Base-by-base conservation (phyloP, 345 rosid genomes). In the Populus nigra region DNA sequence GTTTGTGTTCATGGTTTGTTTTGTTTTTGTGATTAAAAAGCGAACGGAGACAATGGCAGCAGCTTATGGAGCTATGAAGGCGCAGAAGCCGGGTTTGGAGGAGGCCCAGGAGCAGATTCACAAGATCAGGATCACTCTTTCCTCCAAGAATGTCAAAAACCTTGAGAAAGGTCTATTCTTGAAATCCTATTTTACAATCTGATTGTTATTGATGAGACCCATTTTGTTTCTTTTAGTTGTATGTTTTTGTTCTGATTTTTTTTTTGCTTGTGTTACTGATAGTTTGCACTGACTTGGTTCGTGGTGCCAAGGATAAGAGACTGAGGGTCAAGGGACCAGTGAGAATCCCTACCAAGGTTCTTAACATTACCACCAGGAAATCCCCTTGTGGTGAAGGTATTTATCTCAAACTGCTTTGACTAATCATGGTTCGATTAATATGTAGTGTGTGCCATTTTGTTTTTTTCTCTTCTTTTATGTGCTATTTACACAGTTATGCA, bases 51-150 rank as follows among this genome's bases (percentile, higher is more conserved):
- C 27, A 68, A 74, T 74, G 78, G 82, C 82, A 62, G 82, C 82
- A 2, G 78, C 45, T 25, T 79, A 69, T n/a, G 82, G 82, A 69
- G 82, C 78, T 16, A 69, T 79, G 78, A 79, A 79, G 65, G 88
- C 84, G 0, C 66, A 81, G 0, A 91, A 91, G 76, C 82, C 90
- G 2, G 96, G 93, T 39, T 81, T 90, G 68, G 97, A 90, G 74
- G 97, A 90, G 13, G 33, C 91, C 0, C 85, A 85, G 31, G 94
- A 86, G 82, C 90, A 88, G 81, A 85, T 89, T 77, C 94, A 92
- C 72, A 90, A 89, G 87, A 92, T 92, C 78, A 86, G 94, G 33
- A 91, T 91, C 87, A 90, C 94, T 35, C 92, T 91, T 10, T 90
- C 92, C 72, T 91, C 96, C 20, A 91, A 89, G 78, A 88, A 86